Percentiles rank a stretch among this genome's conserved stretches.
Conservation (phyloP, 2,329 filamentous ascomycete species). For the Lanzia echinophila region DNA sequence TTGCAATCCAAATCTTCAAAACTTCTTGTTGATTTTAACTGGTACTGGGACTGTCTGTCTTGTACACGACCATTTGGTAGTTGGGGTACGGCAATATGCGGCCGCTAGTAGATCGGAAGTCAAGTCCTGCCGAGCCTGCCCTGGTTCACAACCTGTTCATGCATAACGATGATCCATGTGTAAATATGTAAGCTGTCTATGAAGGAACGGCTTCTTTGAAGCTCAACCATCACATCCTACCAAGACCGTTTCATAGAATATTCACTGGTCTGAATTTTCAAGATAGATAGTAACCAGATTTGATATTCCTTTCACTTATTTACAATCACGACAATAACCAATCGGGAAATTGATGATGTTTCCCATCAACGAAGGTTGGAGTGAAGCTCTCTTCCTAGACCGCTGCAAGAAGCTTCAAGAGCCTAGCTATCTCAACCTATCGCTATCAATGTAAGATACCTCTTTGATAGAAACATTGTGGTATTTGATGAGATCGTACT, state of each 20-base stretch:
- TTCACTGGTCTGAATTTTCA: too few species aligned
- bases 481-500: not conserved
- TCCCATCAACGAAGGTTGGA: not conserved
- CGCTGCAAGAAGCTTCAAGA: constrained; percentile 45
- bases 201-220: not conserved
- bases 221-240: not conserved
- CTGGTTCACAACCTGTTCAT: too few species aligned
- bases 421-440: constrained; percentile 45
- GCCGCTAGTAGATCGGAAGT: not conserved
- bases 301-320: too few species aligned
- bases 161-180: not conserved
- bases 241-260: too few species aligned
- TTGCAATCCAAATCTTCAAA: too few species aligned
- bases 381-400: constrained; percentile 18
- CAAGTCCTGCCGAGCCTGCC: not conserved
- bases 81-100: not conserved
- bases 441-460: constrained; percentile 44
- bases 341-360: constrained; percentile 12
- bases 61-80: too few species aligned
- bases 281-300: too few species aligned
- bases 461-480: not conserved
- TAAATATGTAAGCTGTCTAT: not conserved
- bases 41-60: too few species aligned
- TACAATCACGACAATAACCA: too few species aligned
- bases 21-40: too few species aligned